Evolutionary conservation across 2,329 filamentous ascomycete genomes (phyloP).

Genomic region (Trichoderma sp.): DNA sequence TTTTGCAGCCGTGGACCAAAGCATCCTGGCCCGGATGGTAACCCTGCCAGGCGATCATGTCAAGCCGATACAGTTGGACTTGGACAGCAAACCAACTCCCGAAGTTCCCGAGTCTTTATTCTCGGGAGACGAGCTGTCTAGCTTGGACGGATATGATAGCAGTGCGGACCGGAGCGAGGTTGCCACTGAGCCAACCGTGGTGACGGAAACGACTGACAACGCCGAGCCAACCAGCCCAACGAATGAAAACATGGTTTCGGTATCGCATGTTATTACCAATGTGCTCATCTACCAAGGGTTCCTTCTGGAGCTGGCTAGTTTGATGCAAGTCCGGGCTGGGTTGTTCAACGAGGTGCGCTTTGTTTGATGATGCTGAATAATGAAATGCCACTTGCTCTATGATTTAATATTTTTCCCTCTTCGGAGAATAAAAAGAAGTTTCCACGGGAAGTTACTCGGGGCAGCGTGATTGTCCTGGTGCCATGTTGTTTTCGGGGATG

Average conservation of each 20-base stretch:
- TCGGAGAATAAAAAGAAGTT: not conserved
- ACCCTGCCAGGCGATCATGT: constrained; percentile 44
- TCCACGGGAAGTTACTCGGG: not conserved
- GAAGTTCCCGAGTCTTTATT: constrained; percentile 25
- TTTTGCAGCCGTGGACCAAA: constrained; percentile 63
- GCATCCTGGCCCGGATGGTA: constrained; percentile 55
- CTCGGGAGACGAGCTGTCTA: constrained; percentile 19
- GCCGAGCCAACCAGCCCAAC: constrained; percentile 17
- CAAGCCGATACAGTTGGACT: constrained; percentile 47
- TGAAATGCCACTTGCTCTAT: not conserved
- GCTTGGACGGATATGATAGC: constrained; percentile 24
- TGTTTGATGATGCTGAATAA: constrained; percentile 26
- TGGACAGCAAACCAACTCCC: constrained; percentile 35
- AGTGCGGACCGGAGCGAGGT: constrained; percentile 20
- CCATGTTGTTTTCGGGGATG: not conserved
- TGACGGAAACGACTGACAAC: constrained; percentile 25
- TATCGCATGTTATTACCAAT: constrained; percentile 78
- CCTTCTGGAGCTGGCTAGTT: constrained; percentile 69
- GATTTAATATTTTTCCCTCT: not conserved
- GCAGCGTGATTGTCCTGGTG: not conserved
- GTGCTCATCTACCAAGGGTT: constrained; percentile 78
- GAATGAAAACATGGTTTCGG: constrained; percentile 51
- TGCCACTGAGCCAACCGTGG: constrained; percentile 23
- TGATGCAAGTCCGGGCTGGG: constrained; percentile 71
- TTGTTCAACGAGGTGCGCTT: constrained; percentile 75